Base-by-base conservation (phyloP, 208 protist genomes). In the Trypanosoma cruzi region DNA sequence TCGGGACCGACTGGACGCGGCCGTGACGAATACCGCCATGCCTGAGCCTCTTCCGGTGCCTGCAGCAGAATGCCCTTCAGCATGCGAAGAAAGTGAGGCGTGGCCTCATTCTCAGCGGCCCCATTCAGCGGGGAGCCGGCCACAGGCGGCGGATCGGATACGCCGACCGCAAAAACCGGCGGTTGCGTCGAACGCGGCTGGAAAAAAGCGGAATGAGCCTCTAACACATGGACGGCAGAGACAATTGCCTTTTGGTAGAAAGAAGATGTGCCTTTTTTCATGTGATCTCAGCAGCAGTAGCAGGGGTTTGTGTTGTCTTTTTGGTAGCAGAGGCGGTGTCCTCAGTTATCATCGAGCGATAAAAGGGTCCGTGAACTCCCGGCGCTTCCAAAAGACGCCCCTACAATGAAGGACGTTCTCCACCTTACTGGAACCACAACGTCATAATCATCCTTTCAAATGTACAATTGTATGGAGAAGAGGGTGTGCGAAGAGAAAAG, bases 1-100 rank as follows among this genome's bases (percentile, higher is more conserved):
- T 36, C 67, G 67, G 18, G 22, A 31, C 28, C 61, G 40, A 16
- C 44, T 75, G 32, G 60, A 70, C 22, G 52, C 48, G 14, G 49
- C 32, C 8, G 49, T 26, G 48, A 11, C 48, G 20, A 26, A 52
- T 20, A 13, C 49, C 49, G 49, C n/a, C 49, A 26, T 4, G 24
- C 49, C 49, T 22, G 22, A 4, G 22, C 20, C 49, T 28, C 20
- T 20, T 28, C 1, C 18, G 22, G n/a, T n/a, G 16, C 16, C 49
- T 20, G 49, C 49, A 28, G 13, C 8, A 14, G 7, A 44, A 14
- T 44, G 8, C 18, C 40, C 40, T 16, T 13, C 40, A 44, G 18
- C 11, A 16, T 14, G 40, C 40, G 8, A 44, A 7, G 8, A 44
- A 7, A 20, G 40, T 44, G 40, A 44, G 40, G 40, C 18, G 40